Conservation (phyloP, 2,329 filamentous ascomycete genomes). For the Fonsecaea erecta region DNA sequence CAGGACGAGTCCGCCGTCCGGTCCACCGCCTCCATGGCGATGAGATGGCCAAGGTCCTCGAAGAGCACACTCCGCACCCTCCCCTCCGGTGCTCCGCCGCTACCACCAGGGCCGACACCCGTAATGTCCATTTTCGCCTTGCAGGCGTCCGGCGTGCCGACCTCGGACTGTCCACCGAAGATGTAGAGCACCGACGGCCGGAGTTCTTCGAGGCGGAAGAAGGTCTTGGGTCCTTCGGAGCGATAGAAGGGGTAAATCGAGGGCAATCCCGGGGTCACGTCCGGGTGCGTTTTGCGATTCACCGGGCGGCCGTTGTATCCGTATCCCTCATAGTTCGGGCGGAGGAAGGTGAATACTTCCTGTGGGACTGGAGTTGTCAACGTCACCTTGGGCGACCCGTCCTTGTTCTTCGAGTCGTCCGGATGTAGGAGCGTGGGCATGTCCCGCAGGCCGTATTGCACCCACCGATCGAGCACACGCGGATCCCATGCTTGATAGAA, state of each 20-base stretch:
- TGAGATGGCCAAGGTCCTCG: conserved; percentile 36
- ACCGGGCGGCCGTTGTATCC: conserved; percentile 50
- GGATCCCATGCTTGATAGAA: conserved; percentile 86
- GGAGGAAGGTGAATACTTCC: conserved; percentile 66
- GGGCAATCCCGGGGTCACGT: conserved; percentile 46
- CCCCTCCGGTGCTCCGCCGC: conserved; percentile 60
- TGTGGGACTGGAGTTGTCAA: conserved; percentile 81
- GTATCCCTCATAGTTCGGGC: conserved; percentile 65
- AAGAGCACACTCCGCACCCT: conserved; percentile 38
- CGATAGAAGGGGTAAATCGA: conserved; percentile 51
- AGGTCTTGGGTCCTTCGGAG: conserved; percentile 47
- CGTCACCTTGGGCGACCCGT: conserved; percentile 63
- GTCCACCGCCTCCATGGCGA: conserved; percentile 40
- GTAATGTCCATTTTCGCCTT: conserved; percentile 50
- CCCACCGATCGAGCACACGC: conserved; percentile 75
- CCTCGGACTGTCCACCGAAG: conserved; percentile 50
- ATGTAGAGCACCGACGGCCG: conserved; percentile 54
- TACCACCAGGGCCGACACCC: conserved; percentile 47
- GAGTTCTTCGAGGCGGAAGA: conserved; percentile 48
- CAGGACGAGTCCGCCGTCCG: conserved; percentile 35
- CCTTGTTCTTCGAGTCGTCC: conserved; percentile 55
- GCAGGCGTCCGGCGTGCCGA: conserved; percentile 46
- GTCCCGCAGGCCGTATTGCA: conserved; percentile 74
- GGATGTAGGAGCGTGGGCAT: conserved; percentile 64
- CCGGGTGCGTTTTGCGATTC: conserved; percentile 52